Evolutionary conservation across 1,284 basidiomycete genomes (phyloP), one percentile per base, ranked within the genome.

Genomic region (Ganoderma resinaceum): DNA sequence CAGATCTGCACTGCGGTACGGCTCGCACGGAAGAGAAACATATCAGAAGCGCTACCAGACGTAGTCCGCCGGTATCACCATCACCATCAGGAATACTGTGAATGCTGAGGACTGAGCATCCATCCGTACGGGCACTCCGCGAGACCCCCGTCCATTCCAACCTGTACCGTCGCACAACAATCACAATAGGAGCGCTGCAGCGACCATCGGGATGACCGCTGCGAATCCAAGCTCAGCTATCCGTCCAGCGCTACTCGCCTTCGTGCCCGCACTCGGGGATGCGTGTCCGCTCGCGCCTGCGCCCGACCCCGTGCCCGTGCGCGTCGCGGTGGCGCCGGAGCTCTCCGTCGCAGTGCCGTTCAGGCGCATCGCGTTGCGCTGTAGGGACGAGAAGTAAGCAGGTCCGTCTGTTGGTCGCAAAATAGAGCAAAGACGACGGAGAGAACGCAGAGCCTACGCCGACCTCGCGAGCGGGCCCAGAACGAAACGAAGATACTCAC

Each of bases 331-430:
- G 35, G 73, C 67, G 40, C 73, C 71, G 11, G 75, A 72, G 42
- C 59, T 66, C 23, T 75, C 73, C 23, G 75, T 73, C 37, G 76
- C 76, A 11, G 85, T 86, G 46, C 87, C 86, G 70, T 87, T 86
- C 67, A 88, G 75, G 23, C 86, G 82, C 40, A 82, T 75, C n/a
- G 86, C 86, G 70, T 87, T 88, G 43, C 85, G 81, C 86, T 87
- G 63, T 14, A 5, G 12, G 12, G 26, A 8, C 3, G 33, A 12
- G 20, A 29, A 59, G 57, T 8, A 23, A 37, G n/a, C n/a, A n/a
- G n/a, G n/a, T n/a, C n/a, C n/a, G n/a, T n/a, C n/a, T n/a, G 2
- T 58, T 33, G 11, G 20, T 16, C 18, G 38, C 57, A 59, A 14
- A 52, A 6, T 18, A 40, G 18, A n/a, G n/a, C n/a, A n/a, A n/a